Evolutionary conservation across 2,329 filamentous ascomycete genomes (phyloP).

Genomic region (Penicillium sp.): DNA sequence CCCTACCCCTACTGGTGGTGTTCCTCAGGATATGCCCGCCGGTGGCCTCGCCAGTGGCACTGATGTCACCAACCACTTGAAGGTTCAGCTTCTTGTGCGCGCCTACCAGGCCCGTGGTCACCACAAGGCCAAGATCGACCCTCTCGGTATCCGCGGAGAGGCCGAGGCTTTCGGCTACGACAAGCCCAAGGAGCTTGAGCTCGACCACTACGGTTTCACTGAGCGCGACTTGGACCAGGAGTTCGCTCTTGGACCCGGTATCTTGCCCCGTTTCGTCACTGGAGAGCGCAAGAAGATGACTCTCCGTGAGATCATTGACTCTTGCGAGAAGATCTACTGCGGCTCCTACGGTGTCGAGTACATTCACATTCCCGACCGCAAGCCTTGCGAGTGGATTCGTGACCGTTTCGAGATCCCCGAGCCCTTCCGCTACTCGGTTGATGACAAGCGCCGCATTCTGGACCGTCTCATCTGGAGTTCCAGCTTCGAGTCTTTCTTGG

Average conservation of each 20-base stretch:
- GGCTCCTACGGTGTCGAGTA: constrained; percentile 98
- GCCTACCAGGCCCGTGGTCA: constrained; percentile 98
- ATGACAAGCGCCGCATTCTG: constrained; percentile 96
- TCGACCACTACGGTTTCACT: constrained; percentile 92
- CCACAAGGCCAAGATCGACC: constrained; percentile 97
- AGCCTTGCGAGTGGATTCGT: constrained; percentile 97
- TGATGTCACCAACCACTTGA: constrained; percentile 92
- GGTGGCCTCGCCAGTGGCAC: constrained; percentile 68
- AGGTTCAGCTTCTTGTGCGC: constrained; percentile 94
- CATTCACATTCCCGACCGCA: constrained; percentile 96
- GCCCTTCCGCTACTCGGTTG: constrained; percentile 95
- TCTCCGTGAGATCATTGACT: constrained; percentile 85
- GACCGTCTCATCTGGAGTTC: constrained; percentile 98
- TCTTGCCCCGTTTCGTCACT: constrained; percentile 88
- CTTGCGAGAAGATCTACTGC: constrained; percentile 95
- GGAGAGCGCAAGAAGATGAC: constrained; percentile 94
- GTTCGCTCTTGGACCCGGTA: constrained; percentile 89
- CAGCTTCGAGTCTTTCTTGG: constrained; percentile 92
- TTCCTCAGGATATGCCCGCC: constrained; percentile 71
- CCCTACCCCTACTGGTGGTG: constrained; percentile 74
- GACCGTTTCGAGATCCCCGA: constrained; percentile 91
- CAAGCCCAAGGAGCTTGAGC: constrained; percentile 87
- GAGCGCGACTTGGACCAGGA: constrained; percentile 92
- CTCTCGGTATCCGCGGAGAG: constrained; percentile 87
- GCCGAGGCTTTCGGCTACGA: constrained; percentile 79